Conservation (phyloP, 768 basidiomycete genomes). For the Cystofilobasidium capitatum region DNA sequence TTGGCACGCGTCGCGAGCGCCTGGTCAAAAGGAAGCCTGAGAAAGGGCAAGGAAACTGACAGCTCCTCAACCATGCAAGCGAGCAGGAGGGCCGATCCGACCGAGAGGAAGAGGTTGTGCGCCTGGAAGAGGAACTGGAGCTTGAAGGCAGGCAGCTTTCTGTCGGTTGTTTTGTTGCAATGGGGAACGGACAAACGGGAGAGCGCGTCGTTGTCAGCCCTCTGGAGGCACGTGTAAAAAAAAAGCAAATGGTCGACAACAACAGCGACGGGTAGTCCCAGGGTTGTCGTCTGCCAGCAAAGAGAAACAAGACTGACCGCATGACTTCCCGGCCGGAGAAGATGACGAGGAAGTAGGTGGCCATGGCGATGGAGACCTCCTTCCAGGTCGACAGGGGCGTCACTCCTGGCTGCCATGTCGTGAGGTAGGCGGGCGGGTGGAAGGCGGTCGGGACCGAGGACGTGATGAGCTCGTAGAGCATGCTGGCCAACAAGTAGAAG, state of each 20-base stretch:
- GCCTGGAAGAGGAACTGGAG: slow-evolving; percentile 72
- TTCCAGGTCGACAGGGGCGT: slow-evolving; percentile 71
- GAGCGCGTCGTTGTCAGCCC: neutral
- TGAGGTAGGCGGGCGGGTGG: slow-evolving; percentile 43
- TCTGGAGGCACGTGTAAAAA: neutral
- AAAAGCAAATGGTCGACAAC: neutral
- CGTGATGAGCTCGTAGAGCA: slow-evolving; percentile 26
- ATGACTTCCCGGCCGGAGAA: slow-evolving; percentile 76
- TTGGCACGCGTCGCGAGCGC: neutral
- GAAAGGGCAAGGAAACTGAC: slow-evolving; percentile 30
- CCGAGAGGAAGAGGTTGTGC: slow-evolving; percentile 81
- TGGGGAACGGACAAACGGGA: neutral
- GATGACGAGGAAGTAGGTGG: slow-evolving; percentile 74
- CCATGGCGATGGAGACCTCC: slow-evolving; percentile 60
- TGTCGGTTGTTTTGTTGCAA: slow-evolving; percentile 19
- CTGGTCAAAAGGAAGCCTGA: neutral
- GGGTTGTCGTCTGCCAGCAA: neutral
- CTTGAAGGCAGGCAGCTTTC: slow-evolving; percentile 41
- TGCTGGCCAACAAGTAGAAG: neutral
- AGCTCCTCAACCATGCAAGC: slow-evolving; percentile 88
- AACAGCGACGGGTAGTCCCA: neutral
- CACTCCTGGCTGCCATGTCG: slow-evolving; percentile 58
- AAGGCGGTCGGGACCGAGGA: slow-evolving; percentile 30
- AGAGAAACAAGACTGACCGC: slow-evolving; percentile 45
- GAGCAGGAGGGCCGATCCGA: slow-evolving; percentile 74